These are phyloP conservation scores for Bipolaris victoriae DNA, from an alignment of 2,329 filamentous ascomycete genomes.

Conservation along the genomic window DNA sequence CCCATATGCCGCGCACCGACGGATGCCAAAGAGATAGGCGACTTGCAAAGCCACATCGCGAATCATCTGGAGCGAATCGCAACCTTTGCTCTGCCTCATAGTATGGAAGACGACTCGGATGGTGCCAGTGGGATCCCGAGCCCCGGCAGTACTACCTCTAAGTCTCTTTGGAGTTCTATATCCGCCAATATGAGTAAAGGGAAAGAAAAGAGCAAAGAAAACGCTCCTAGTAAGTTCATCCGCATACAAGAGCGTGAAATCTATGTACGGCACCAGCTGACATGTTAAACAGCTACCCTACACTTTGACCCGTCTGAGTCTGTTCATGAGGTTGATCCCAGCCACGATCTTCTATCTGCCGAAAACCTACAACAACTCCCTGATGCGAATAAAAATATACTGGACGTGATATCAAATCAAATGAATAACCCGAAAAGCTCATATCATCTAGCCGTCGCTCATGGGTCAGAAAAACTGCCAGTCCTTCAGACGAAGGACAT, in stretches of 20 bases:
- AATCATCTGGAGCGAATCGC: constrained; percentile 47
- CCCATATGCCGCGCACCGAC: constrained; percentile 41
- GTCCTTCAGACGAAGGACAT: constrained; percentile 28
- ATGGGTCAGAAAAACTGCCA: neutral
- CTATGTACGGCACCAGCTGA: neutral
- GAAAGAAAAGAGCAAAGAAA: neutral
- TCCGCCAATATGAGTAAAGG: constrained; percentile 18
- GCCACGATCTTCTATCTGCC: constrained; percentile 23
- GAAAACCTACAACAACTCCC: constrained; percentile 36
- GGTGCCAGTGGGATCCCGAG: constrained; percentile 43
- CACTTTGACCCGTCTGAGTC: neutral
- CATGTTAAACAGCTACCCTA: neutral
- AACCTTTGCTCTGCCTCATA: constrained; percentile 42
- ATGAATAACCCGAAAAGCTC: constrained; percentile 18
- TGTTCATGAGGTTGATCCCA: neutral
- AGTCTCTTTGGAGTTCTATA: constrained; percentile 26
- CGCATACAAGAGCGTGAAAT: too few species aligned
- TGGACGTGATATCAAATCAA: constrained; percentile 24
- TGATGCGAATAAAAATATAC: constrained; percentile 29
- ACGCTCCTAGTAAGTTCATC: neutral
- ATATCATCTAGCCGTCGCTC: constrained; percentile 12
- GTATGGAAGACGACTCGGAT: constrained; percentile 36
- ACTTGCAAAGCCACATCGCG: constrained; percentile 45
- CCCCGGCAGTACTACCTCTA: constrained; percentile 32
- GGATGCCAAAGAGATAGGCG: constrained; percentile 30